Conservation (phyloP, 164 flowering plant species). For the Tinospora cordifolia region DNA sequence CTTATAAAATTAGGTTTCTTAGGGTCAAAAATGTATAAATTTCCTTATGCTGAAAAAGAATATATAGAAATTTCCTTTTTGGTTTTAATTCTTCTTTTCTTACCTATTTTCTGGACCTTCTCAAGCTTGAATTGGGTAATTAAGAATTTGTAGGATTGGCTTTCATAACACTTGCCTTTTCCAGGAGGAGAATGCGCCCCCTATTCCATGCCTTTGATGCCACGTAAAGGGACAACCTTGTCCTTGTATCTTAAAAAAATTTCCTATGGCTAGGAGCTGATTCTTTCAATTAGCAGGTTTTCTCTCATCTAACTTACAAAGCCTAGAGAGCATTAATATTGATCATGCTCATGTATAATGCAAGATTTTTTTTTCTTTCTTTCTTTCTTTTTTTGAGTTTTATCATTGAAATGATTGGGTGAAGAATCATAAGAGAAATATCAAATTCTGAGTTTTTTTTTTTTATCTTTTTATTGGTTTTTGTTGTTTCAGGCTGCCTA, state of each 20-base stretch:
- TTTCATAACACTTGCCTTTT: background rate
- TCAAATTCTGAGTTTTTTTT: background rate
- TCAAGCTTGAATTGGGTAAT: background rate
- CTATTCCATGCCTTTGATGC: background rate
- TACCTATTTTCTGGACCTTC: background rate
- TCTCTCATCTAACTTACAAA: background rate
- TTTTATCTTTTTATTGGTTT: background rate
- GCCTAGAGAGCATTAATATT: background rate
- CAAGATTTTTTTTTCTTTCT: too few species aligned
- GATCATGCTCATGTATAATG: background rate
- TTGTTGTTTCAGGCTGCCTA: background rate
- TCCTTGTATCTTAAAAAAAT: background rate
- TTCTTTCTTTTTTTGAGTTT: too few species aligned
- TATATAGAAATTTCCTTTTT: too few species aligned
- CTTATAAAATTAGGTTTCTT: too few species aligned
- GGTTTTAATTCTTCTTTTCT: too few species aligned
- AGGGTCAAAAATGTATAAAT: too few species aligned
- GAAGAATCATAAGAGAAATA: background rate
- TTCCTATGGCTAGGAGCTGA: background rate
- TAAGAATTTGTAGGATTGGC: background rate
- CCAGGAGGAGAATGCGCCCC: background rate
- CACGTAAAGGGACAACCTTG: background rate
- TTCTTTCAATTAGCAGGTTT: background rate
- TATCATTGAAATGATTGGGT: background rate
- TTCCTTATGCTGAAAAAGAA: too few species aligned